Evolutionary conservation across 169 alveolate genomes (phyloP).

Genomic region (Ichthyophthirius multifiliis): DNA sequence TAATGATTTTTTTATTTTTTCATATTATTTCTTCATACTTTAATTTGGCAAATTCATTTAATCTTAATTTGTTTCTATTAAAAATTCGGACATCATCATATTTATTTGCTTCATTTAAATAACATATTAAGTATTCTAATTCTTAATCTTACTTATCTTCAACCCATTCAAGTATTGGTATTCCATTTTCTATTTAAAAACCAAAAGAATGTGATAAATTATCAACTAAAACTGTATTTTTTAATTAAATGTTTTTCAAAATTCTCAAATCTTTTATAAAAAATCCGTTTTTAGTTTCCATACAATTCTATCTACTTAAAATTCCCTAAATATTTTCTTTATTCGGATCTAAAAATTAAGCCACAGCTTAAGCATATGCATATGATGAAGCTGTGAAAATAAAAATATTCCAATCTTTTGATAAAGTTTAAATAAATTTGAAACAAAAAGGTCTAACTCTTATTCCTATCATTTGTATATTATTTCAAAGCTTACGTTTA

Average conservation of each 20-base stretch:
- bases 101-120: conserved; percentile 33
- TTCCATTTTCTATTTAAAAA: conserved; percentile 72
- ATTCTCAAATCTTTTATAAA: conserved; percentile 75
- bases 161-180: conserved; percentile 67
- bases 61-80: conserved; percentile 20
- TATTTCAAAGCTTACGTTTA: not conserved
- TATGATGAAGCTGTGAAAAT: conserved; percentile 76
- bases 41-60: conserved; percentile 20
- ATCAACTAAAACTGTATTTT: conserved; percentile 72
- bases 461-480: conserved; percentile 27
- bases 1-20: too few species aligned
- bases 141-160: conserved; percentile 65
- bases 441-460: conserved; percentile 72
- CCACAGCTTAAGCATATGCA: conserved; percentile 76
- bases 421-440: conserved; percentile 51
- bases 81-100: conserved; percentile 28
- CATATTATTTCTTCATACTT: conserved; percentile 36
- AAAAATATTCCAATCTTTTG: conserved; percentile 53
- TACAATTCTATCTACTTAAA: conserved; percentile 65
- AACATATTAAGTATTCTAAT: conserved; percentile 36
- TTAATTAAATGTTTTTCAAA: conserved; percentile 51
- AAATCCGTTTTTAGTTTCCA: conserved; percentile 52
- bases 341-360: conserved; percentile 71
- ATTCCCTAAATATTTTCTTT: conserved; percentile 54
- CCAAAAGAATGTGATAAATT: conserved; percentile 73